These are phyloP conservation scores for Cornus suecica DNA, from an alignment of 148 eudicot genomes.

Conservation along the genomic window DNA sequence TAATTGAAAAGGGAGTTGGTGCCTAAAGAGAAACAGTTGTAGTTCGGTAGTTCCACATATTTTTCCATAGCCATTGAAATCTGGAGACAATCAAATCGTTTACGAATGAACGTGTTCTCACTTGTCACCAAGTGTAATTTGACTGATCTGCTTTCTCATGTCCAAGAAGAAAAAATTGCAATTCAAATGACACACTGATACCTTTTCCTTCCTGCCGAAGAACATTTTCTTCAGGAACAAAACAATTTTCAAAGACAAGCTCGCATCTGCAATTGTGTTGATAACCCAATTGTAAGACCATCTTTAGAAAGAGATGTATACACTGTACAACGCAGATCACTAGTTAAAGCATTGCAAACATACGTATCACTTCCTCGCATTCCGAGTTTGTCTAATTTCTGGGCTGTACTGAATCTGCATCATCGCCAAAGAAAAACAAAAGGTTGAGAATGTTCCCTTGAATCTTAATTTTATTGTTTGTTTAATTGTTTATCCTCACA, in stretches of 20 bases:
- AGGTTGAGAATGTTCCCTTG: neutral
- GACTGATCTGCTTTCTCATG: no score
- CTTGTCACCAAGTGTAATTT: no score
- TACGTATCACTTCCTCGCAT: conserved; percentile 99
- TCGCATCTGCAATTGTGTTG: conserved; percentile 72
- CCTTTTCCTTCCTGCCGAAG: conserved; percentile 97
- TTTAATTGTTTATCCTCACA: neutral
- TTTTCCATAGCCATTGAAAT: neutral
- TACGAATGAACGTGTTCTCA: neutral
- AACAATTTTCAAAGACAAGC: conserved; percentile 97
- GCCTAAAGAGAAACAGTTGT: neutral
- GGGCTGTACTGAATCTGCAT: conserved; percentile 97
- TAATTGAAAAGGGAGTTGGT: neutral
- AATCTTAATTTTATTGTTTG: neutral
- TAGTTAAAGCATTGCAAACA: conserved; percentile 26
- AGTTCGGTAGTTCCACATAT: neutral
- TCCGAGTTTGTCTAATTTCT: conserved; percentile 96
- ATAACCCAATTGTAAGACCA: conserved; percentile 14
- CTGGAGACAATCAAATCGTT: neutral
- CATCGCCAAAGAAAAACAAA: conserved; percentile 1
- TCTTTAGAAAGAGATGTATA: neutral
- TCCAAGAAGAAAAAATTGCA: neutral
- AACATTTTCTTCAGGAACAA: conserved; percentile 87
- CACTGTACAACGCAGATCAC: neutral
- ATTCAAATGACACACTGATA: conserved; percentile 15